Conservation (phyloP, 495 filamentous ascomycete species). For the Podospora didyma region DNA sequence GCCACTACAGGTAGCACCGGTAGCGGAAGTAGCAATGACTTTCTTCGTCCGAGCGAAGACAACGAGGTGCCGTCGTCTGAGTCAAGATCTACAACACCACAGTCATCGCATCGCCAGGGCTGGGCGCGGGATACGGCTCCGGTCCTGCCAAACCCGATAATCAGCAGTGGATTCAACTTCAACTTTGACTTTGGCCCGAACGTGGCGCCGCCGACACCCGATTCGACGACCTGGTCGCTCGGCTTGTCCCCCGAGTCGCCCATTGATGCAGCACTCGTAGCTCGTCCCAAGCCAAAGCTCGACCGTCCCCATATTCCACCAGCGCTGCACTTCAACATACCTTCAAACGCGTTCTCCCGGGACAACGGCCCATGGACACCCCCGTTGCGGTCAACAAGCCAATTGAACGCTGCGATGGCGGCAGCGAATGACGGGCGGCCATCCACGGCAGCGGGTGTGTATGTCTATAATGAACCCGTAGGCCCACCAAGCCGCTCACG, state of each 20-base stretch:
- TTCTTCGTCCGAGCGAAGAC: background rate
- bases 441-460: slow-evolving; percentile 1
- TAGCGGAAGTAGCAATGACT: slow-evolving; percentile 2
- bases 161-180: slow-evolving; percentile 21
- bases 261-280: background rate
- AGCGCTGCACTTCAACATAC: slow-evolving; percentile 26
- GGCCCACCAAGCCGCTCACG: slow-evolving; percentile 3
- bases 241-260: slow-evolving; percentile 11
- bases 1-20: slow-evolving; percentile 15
- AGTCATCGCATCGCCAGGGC: slow-evolving; percentile 15
- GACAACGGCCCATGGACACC: slow-evolving; percentile 23
- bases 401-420: background rate
- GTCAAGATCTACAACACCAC: slow-evolving; percentile 21
- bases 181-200: slow-evolving; percentile 28
- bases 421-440: slow-evolving; percentile 7
- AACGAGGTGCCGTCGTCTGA: slow-evolving; percentile 7
- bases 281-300: slow-evolving; percentile 7
- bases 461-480: background rate
- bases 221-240: slow-evolving; percentile 26
- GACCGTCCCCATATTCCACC: slow-evolving; percentile 20
- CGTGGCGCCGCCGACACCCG: slow-evolving; percentile 18
- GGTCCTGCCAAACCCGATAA: slow-evolving; percentile 7
- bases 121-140: slow-evolving; percentile 2
- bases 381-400: slow-evolving; percentile 10
- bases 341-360: slow-evolving; percentile 22